These are phyloP conservation scores for Scleroderma bovista DNA, from an alignment of 768 basidiomycete genomes.

Conservation along the genomic window DNA sequence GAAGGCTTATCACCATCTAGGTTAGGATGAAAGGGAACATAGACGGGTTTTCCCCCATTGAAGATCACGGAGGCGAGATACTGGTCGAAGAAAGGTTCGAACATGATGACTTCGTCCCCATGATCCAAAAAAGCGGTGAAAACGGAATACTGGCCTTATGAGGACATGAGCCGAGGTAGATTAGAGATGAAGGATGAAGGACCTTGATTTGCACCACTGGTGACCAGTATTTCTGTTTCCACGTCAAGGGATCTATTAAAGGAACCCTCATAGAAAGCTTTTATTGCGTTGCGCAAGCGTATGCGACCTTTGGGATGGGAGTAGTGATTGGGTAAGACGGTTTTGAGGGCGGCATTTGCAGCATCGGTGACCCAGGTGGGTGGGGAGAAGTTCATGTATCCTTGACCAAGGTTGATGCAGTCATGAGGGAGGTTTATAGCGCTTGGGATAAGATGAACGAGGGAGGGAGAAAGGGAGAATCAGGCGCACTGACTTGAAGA, in stretches of 20 bases:
- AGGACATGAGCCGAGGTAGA: slow-evolving; percentile 2
- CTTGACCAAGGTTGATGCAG: slow-evolving; percentile 93
- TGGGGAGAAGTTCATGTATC: slow-evolving; percentile 91
- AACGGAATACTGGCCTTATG: slow-evolving; percentile 85
- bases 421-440: slow-evolving; percentile 84
- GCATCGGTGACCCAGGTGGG: slow-evolving; percentile 75
- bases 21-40: slow-evolving; percentile 94
- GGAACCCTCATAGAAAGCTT: slow-evolving; percentile 64
- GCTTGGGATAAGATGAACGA: slow-evolving; percentile 35
- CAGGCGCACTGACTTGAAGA: slow-evolving; percentile 59
- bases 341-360: slow-evolving; percentile 60
- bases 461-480: slow-evolving; percentile 4
- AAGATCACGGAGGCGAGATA: slow-evolving; percentile 90
- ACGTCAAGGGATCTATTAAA: slow-evolving; percentile 70
- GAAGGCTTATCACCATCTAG: slow-evolving; percentile 42
- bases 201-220: slow-evolving; percentile 98
- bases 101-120: slow-evolving; percentile 97
- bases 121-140: slow-evolving; percentile 87
- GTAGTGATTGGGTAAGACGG: slow-evolving; percentile 74
- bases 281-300: slow-evolving; percentile 84
- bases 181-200: slow-evolving; percentile 3
- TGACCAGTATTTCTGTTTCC: slow-evolving; percentile 87
- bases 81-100: slow-evolving; percentile 98
- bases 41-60: slow-evolving; percentile 90
- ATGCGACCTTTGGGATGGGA: slow-evolving; percentile 87